Percentiles rank a stretch among this genome's conserved stretches.
Conservation (phyloP, 2,329 filamentous ascomycete species). For the Phoma herbarum region DNA sequence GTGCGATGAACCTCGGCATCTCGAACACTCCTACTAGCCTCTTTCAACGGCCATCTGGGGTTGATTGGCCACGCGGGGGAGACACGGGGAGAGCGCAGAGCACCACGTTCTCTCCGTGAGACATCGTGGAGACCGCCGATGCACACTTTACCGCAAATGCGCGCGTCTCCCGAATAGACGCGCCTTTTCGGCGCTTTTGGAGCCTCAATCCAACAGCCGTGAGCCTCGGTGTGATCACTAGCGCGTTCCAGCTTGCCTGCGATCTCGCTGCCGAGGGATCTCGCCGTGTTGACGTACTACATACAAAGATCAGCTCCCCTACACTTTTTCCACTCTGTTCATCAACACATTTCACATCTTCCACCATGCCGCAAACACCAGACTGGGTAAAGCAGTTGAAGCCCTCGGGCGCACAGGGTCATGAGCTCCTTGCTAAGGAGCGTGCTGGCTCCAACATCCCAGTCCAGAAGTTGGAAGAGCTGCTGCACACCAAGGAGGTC, state of each 20-base stretch:
- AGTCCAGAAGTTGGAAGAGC: conserved; percentile 71
- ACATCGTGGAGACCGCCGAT: conserved; percentile 17
- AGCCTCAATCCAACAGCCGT: conserved; percentile 5
- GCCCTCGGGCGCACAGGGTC: conserved; percentile 72
- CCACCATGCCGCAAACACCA: conserved; percentile 56
- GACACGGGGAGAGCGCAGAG: conserved; percentile 11
- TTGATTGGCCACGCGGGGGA: conserved; percentile 16
- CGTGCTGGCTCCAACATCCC: conserved; percentile 72
- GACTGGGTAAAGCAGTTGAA: conserved; percentile 73
- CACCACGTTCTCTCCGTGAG: conserved; percentile 7
- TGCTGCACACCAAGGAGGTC: conserved; percentile 73
- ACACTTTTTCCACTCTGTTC: conserved; percentile 14
- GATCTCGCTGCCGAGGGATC: conserved; percentile 37
- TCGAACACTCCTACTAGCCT: not conserved
- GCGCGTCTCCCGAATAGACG: conserved; percentile 17
- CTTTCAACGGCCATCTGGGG: conserved; percentile 10
- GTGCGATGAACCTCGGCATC: conserved; percentile 13
- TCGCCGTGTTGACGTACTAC: conserved; percentile 26
- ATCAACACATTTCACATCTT: conserved; percentile 14
- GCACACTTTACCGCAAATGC: conserved; percentile 17
- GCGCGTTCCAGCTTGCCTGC: conserved; percentile 25
- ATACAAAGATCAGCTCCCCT: conserved; percentile 18
- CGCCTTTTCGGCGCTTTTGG: conserved; percentile 17
- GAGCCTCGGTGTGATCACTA: conserved; percentile 36
- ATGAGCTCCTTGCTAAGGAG: conserved; percentile 73